Evolutionary conservation across 2,329 filamentous ascomycete species (phyloP).

Genomic region (Geosmithia flava): DNA sequence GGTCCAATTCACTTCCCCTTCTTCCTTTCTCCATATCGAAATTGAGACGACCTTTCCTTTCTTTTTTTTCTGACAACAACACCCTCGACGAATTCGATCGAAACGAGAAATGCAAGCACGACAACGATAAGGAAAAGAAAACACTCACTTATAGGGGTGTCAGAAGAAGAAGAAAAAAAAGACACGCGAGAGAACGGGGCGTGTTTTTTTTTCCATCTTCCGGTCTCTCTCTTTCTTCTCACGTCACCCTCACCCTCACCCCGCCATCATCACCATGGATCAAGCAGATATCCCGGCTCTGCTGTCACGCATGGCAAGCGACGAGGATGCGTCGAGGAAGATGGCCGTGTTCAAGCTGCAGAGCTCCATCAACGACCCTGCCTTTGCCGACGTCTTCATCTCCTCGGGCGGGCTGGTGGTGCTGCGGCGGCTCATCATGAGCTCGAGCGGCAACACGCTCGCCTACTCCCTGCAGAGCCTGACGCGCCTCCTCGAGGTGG

Average conservation of each 20-base stretch:
- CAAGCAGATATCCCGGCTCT: conserved; percentile 56
- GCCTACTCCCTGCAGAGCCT: conserved; percentile 90
- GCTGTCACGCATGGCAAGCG: conserved; percentile 50
- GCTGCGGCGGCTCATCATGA: conserved; percentile 72
- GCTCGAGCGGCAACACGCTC: conserved; percentile 81
- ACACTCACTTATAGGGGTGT: no score
- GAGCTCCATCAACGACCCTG: conserved; percentile 85
- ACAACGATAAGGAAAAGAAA: not conserved
- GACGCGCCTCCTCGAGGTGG: conserved; percentile 78
- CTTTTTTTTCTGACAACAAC: not conserved
- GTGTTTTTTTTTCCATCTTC: not conserved
- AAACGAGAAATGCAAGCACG: not conserved
- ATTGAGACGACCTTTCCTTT: no score
- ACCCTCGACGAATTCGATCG: not conserved
- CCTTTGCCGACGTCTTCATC: conserved; percentile 95
- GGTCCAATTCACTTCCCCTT: no score
- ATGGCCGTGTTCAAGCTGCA: conserved; percentile 99
- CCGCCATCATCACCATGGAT: conserved; percentile 33
- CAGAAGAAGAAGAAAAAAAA: not conserved
- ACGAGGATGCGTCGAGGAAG: conserved; percentile 86
- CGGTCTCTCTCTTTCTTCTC: not conserved
- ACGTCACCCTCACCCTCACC: not conserved
- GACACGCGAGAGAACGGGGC: no score
- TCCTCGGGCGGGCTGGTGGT: conserved; percentile 74
- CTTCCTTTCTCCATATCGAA: no score